phyloP scores from a whole-genome alignment of 257 asterid species.

The Solanum arcanum region DNA sequence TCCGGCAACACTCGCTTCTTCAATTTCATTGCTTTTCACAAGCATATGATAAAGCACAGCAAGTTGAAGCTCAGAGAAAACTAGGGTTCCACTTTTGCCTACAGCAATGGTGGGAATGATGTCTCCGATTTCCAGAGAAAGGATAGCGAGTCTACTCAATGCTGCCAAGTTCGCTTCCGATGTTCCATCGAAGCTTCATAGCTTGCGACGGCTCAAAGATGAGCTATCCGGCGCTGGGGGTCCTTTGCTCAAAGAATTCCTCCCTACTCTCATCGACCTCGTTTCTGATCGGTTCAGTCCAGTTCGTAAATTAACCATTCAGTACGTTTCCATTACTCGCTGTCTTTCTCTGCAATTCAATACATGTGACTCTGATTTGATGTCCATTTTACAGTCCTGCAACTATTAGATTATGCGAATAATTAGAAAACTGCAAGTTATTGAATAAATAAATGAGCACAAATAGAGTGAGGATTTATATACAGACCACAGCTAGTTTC shows the following conservation, averaged over 20 bases:
- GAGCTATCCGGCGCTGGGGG: slow-evolving; percentile 49
- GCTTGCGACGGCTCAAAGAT: slow-evolving; percentile 45
- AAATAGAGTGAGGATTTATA: not conserved
- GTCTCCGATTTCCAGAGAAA: slow-evolving; percentile 43
- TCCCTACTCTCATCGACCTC: slow-evolving; percentile 56
- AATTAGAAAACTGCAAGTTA: not conserved
- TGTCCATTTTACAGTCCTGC: not conserved
- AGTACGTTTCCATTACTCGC: slow-evolving; percentile 28
- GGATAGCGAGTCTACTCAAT: slow-evolving; percentile 35
- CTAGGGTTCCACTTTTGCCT: slow-evolving; percentile 3
- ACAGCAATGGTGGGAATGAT: slow-evolving; percentile 36
- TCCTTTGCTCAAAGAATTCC: slow-evolving; percentile 28
- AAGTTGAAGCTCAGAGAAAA: not conserved
- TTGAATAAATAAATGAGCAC: not conserved
- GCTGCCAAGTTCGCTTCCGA: slow-evolving; percentile 38
- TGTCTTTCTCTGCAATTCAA: not conserved
- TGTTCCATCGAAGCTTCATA: slow-evolving; percentile 47
- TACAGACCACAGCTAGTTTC: not conserved
- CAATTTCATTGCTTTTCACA: not conserved
- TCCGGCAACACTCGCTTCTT: not conserved
- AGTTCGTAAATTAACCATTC: slow-evolving; percentile 56
- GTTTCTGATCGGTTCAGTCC: slow-evolving; percentile 61
- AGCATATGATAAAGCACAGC: not conserved
- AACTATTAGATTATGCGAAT: not conserved
- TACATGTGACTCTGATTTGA: not conserved